Evolutionary conservation across 2,329 filamentous ascomycete genomes (phyloP), one percentile per base, ranked within the genome.

Genomic region (Fusarium sulawesiense): DNA sequence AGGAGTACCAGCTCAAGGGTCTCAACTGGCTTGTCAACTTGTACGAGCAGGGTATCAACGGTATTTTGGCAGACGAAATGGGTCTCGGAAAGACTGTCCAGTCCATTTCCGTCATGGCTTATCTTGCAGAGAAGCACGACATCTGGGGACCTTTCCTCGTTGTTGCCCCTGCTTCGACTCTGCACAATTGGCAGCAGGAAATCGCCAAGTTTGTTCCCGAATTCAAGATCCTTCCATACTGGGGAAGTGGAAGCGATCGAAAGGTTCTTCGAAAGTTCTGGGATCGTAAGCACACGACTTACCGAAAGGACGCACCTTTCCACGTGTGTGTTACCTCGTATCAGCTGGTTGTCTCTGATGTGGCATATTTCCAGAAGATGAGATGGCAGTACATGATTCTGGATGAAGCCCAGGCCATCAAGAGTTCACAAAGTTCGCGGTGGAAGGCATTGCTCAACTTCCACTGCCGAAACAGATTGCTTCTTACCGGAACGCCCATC

Each of bases 381-480:
- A 92, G 92, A 75, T 99, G 96, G 96, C 96, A 98, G 82, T 98
- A 99, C 84, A 99, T 99, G 96, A 98, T 99, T 80, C 88, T 99
- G 42, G 96, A 99, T 75, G 96, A 99, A 81, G 96, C 96, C 3
- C 96, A 99, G 79, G 96, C 96, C 72, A 98, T 99, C 89, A 99
- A 99, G 85, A 98, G 94, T 67, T 98, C 96, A 1, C 90, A 93
- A 76, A 98, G 94, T 83, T 97, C 94, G 18, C 89, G 96, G 77
- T 99, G 96, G 96, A 99, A 98, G 87, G 94, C 92, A 72, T 82
- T 99, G 70, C 86, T 99, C 48, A 92, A 92, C 53, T 98, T 98
- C 86, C 93, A 97, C 79, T 98, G 95, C 82, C 92, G 96, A 65
- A 99, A 98, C 81, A 90, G 96, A 72, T 88, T 99, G 48, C 84